These are phyloP conservation scores for Xylaria sp. DNA, from an alignment of 495 filamentous ascomycete species.

Conservation along the genomic window DNA sequence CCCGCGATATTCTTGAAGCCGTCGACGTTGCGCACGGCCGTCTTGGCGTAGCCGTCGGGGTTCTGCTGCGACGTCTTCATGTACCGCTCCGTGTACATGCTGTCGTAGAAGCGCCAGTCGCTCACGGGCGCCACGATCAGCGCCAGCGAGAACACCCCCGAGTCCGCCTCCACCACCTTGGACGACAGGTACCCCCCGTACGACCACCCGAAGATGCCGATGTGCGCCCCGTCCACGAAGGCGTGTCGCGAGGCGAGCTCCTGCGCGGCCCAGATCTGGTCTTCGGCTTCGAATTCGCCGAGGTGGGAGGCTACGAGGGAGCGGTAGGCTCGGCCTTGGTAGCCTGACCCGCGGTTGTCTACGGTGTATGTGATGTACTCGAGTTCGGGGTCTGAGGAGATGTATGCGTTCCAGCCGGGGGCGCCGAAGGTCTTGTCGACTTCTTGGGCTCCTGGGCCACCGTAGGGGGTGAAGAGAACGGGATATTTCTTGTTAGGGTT, in stretches of 20 bases:
- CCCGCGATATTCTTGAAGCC: slow-evolving; percentile 63
- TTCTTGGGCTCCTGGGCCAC: slow-evolving; percentile 61
- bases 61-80: slow-evolving; percentile 64
- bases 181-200: slow-evolving; percentile 65
- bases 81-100: slow-evolving; percentile 69
- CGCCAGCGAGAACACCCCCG: slow-evolving; percentile 59
- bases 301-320: slow-evolving; percentile 54
- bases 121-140: slow-evolving; percentile 61
- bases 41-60: slow-evolving; percentile 53
- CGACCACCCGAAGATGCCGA: slow-evolving; percentile 66
- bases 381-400: slow-evolving; percentile 63
- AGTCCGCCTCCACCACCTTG: slow-evolving; percentile 61
- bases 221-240: slow-evolving; percentile 57
- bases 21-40: slow-evolving; percentile 49
- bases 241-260: slow-evolving; percentile 47
- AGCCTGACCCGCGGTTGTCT: slow-evolving; percentile 64
- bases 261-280: slow-evolving; percentile 64
- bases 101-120: slow-evolving; percentile 70
- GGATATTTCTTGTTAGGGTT: slow-evolving; percentile 61
- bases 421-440: slow-evolving; percentile 53
- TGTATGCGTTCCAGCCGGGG: slow-evolving; percentile 58
- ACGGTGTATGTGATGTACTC: slow-evolving; percentile 63
- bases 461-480: slow-evolving; percentile 61
- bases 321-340: slow-evolving; percentile 59
- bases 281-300: slow-evolving; percentile 60